Percentiles rank a stretch among this genome's conserved stretches.
Conservation (phyloP, 169 alveolate genomes). For the Cardiosporidium cionae region DNA sequence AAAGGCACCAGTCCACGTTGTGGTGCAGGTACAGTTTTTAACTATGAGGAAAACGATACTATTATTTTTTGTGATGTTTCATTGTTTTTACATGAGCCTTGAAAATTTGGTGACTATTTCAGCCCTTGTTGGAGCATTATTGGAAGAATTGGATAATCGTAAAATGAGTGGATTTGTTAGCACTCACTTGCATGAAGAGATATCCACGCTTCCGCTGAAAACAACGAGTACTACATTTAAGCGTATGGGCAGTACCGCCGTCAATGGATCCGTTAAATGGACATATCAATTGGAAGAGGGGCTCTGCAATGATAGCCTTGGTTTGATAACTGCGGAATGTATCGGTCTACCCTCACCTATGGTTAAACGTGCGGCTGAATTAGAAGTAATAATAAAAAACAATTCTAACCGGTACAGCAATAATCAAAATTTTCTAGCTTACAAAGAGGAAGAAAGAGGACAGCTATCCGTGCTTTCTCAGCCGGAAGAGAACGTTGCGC, state of each 20-base stretch:
- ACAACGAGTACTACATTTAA: conserved; percentile 1
- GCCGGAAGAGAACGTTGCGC: no score
- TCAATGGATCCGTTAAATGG: not conserved
- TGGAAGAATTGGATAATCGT: conserved; percentile 5
- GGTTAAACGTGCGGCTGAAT: not conserved
- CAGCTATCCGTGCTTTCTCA: no score
- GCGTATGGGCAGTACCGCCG: conserved; percentile 8
- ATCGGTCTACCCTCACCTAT: conserved; percentile 10
- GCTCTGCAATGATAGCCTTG: conserved; percentile 16
- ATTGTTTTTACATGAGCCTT: no score
- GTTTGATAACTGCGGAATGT: conserved; percentile 3
- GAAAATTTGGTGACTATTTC: no score
- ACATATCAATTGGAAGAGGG: conserved; percentile 21
- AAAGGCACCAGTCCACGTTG: conserved; percentile 28
- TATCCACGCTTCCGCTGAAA: conserved; percentile 6
- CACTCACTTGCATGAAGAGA: conserved; percentile 21
- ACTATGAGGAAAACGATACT: no score
- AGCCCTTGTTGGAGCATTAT: conserved; percentile 11
- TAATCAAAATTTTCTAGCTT: no score
- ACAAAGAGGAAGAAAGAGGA: no score
- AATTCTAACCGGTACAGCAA: no score
- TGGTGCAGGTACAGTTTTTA: conserved; percentile 11
- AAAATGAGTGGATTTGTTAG: conserved; percentile 8
- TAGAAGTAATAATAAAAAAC: no score
- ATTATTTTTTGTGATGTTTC: no score